Evolutionary conservation across 129 eudicot species (phyloP), one percentile per base, ranked within the genome.

Genomic region (Calendula officinalis): DNA sequence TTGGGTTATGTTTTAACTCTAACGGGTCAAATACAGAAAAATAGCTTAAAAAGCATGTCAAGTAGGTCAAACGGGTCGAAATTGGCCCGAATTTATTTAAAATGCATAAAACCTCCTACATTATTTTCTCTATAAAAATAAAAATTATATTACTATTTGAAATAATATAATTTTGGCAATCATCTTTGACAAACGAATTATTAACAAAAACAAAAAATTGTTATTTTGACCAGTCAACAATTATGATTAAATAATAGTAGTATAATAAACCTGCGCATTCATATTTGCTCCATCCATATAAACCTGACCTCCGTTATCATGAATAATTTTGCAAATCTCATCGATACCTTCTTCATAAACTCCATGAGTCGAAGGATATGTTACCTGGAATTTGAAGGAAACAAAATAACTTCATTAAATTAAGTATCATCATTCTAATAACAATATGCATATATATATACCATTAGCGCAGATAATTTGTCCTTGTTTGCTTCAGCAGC

Each of bases 281-380:
- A 91, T 91, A 84, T 91, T 91, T 37, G 97, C 97, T 64, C 97
- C 97, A 78, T 91, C 97, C 97, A 91, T 91, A 82, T 91, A 91
- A 49, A 91, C 97, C 77, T 91, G 96, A 45, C 97, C 97, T 12
- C 98, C 98, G 68, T 91, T 91, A 77, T 91, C 87, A 38, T 91
- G 98, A 70, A 91, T 85, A 45, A 91, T 87, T 65, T 88, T 91
- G 70, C 98, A 91, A 37, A 91, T 91, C 78, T 91, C 98, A 41
- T 91, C 96, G 71, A 87, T 91, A 16, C 98, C 98, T 83, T 91
- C 98, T 68, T 91, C 98, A 57, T 91, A 91, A 45, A 91, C 98
- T 56, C 98, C 98, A 72, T 91, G 96, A 44, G 98, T 91, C 15
- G 97, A 91, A 73, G 97, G 97, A 84, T 91, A 91, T 0, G 97